Evolutionary conservation across 768 basidiomycete genomes (phyloP).

Genomic region (Clathrus columnatus): DNA sequence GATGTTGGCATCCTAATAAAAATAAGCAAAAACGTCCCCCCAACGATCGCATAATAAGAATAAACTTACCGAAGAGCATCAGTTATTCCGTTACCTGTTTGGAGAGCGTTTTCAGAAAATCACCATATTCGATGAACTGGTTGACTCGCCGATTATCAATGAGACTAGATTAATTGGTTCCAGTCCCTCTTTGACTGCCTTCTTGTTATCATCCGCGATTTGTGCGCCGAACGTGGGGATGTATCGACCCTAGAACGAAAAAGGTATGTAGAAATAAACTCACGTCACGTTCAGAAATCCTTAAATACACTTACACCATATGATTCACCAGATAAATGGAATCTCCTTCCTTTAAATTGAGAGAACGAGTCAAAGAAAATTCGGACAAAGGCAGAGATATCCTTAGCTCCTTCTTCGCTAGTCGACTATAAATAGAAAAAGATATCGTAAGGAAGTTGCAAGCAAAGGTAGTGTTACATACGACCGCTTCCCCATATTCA

Average conservation of each 20-base stretch:
- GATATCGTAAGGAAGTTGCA: too few species aligned
- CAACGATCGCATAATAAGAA: neutral
- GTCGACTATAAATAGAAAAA: too few species aligned
- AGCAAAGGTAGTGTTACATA: neutral
- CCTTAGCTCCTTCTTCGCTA: conserved; percentile 58
- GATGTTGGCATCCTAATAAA: conserved; percentile 26
- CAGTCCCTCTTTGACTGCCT: conserved; percentile 33
- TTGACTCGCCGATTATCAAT: conserved; percentile 31
- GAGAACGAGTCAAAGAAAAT: conserved; percentile 71
- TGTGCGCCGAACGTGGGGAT: conserved; percentile 42
- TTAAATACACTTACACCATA: conserved; percentile 34
- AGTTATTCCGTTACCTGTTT: conserved; percentile 33
- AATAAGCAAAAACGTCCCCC: conserved; percentile 14
- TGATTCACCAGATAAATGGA: conserved; percentile 55
- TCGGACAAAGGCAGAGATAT: conserved; percentile 60
- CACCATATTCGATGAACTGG: conserved; percentile 9
- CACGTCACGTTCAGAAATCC: neutral
- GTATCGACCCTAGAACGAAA: conserved; percentile 40
- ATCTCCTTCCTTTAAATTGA: conserved; percentile 56
- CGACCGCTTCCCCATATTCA: conserved; percentile 43
- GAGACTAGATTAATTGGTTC: conserved; percentile 43
- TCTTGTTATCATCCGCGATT: conserved; percentile 40
- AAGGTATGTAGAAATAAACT: neutral
- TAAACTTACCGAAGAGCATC: conserved; percentile 20
- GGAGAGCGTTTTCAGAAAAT: neutral